Evolutionary conservation across 2,329 filamentous ascomycete species (phyloP), one percentile per base, ranked within the genome.

Genomic region (Microsporum canis): DNA sequence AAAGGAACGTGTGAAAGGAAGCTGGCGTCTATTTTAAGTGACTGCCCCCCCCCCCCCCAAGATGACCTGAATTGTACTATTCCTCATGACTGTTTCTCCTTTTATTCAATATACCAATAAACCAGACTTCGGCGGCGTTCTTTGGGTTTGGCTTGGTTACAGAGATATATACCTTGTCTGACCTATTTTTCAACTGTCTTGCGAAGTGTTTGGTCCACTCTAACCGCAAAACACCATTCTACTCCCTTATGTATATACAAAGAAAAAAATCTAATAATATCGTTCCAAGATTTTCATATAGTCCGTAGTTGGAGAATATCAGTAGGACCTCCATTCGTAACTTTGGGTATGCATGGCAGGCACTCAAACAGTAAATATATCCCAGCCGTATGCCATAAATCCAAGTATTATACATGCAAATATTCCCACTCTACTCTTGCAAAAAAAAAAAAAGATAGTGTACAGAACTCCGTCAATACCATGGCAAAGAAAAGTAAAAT

Each of bases 21-120:
- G 51, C 14, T 78, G 76, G 76, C 75, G 75, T 64, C 66, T 78
- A 57, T 78, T 78, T 66, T 78, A 68, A 71, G 10, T 51, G 59
- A 23, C 17, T 23, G 17, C 17, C 1, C 17, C 45, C 36, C n/a
- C 58, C 10, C 10, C 14, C 41, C 34, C 8, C 31, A 14, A n/a
- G 6, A 3, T n/a, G 29, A 31, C 33, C 17, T 55, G 51, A 36
- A 3, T 34, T 34, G 31, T 55, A 55, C 29, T 34, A n/a, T 17
- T 55, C 51, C 33, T 55, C 14, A 55, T 57, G 55, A 57, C 27
- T n/a, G 27, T 57, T 57, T 31, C 27, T 14, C 23, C 12, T 43
- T 31, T 3, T 53, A 12, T 38, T 39, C 33, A 17, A 38, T 55
- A 55, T 55, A 55, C 33, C 33, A 34, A 27, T 55, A 36, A 29